Base-by-base conservation (phyloP, 2,329 filamentous ascomycete genomes). In the Meredithiella fracta region DNA sequence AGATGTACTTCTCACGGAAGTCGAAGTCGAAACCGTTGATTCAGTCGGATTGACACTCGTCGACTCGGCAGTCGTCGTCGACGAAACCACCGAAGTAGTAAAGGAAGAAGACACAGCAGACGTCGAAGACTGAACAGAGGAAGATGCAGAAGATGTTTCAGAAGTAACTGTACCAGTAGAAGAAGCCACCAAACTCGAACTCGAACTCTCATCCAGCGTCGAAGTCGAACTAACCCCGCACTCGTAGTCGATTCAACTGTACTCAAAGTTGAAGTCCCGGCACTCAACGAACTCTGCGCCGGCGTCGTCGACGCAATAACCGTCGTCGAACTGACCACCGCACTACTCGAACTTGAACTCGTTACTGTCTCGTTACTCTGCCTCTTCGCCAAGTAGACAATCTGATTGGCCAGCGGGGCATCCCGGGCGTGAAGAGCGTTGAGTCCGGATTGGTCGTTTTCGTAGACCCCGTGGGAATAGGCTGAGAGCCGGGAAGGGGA, bases 381-480 rank as follows among this genome's bases (percentile, higher is more conserved):
- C 60, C 83, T 76, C 67, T 79, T 80, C 38, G 78, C 83, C 57
- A 88, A 68, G 57, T 79, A 76, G 56, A 83, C 73, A 60, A 86
- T 70, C 58, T 77, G 76, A 8, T 74, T 78, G 17, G 82, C 81
- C 38, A 85, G 70, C 38, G 75, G 72, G 22, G 79, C 75, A 63
- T 86, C 75, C 60, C 76, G 74, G 47, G 72, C 70, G 67, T 80
- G 76, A 26, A 85, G 73, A 34, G 75, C 78, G 65, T 84, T 77
- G 55, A 85, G 72, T 25, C 81, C 82, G 9, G 74, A 71, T 61
- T 73, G 74, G 63, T 85, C 82, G 60, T 79, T 78, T 60, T 77
- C 73, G 65, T 82, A 85, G 56, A 86, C 74, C 58, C 83, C 83
- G 64, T 85, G 77, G 64, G 80, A 76, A 68, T 82, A 86, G 63